These are phyloP conservation scores for Gleditsia sinensis DNA, from an alignment of 306 rosid species.

Conservation along the genomic window DNA sequence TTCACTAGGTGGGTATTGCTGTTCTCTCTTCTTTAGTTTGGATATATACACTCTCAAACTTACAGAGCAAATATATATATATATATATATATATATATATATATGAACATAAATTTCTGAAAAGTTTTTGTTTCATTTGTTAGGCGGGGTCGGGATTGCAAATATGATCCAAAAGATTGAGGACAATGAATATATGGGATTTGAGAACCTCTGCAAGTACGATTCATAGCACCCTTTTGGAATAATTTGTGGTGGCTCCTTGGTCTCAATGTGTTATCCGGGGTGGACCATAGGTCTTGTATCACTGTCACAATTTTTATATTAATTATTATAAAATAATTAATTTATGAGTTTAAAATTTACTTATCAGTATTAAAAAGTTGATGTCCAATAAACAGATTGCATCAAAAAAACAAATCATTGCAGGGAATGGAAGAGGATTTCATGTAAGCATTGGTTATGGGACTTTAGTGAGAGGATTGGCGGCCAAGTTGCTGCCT, in stretches of 20 bases:
- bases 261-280: background rate
- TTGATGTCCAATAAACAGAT: slow-evolving; percentile 92
- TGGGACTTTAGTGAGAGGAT: slow-evolving; percentile 36
- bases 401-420: slow-evolving; percentile 79
- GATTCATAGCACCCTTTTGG: slow-evolving; percentile 26
- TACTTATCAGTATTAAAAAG: no score
- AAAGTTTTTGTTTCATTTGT: slow-evolving; percentile 3
- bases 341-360: no score
- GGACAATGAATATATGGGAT: slow-evolving; percentile 79
- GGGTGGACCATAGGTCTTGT: background rate
- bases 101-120: slow-evolving; percentile 5
- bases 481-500: slow-evolving; percentile 35
- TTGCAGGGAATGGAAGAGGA: slow-evolving; percentile 96
- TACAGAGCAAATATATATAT: no score
- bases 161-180: slow-evolving; percentile 58
- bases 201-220: slow-evolving; percentile 79
- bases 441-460: slow-evolving; percentile 71
- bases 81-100: background rate
- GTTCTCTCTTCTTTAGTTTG: background rate
- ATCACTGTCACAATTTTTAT: background rate
- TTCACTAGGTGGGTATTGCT: slow-evolving; percentile 58
- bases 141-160: slow-evolving; percentile 89
- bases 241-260: slow-evolving; percentile 23
- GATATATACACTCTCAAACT: background rate
- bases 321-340: no score